Base-by-base conservation (phyloP, 1,139 yeast genomes). In the Hyphopichia khmerensis region DNA sequence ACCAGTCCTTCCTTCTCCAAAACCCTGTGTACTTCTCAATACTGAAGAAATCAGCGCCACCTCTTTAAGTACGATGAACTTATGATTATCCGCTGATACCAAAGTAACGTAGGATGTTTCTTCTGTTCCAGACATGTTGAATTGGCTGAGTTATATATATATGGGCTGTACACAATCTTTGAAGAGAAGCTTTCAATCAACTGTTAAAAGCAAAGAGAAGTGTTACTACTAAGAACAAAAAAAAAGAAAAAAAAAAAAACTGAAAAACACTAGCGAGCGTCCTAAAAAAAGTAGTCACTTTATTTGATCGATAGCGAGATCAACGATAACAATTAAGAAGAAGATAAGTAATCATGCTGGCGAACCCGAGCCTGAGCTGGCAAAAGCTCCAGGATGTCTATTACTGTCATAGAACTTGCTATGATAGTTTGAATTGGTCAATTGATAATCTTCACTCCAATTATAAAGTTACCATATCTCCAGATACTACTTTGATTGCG, bases 31-130 rank as follows among this genome's bases (percentile, higher is more conserved):
- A 40, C 84, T 81, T 46, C 81, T 73, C 44, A 93, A 68, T 1
- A 95, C 91, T 0, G 95, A 89, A 2, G 96, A 87, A 2, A 89
- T 81, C 64, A 75, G 69, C 0, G 97, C 98, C 1, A 91, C 95
- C 31, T 88, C 91, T 48, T 82, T 78, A 24, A 82, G 64, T 3
- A 93, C 70, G 10, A 82, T 71, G 55, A 79, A 87, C 48, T 75
- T 77, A 57, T 77, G 81, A 17, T 84, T 82, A 56, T 91, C 97
- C 3, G 84, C 75, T 0, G 97, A 87, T 1, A 87, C 79, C 33
- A 93, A 69, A 3, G 85, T 85, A 5, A 90, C 82, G 55, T 69
- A 82, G 3, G 36, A 33, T 3, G 36, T 4, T 14, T 26, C 29
- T 21, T 21, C 24, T 21, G 24, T 21, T 21, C 24, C 24, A 8